Evolutionary conservation across 2,329 filamentous ascomycete species (phyloP), one percentile per base, ranked within the genome.

Genomic region (Phyllosticta capitalensis): DNA sequence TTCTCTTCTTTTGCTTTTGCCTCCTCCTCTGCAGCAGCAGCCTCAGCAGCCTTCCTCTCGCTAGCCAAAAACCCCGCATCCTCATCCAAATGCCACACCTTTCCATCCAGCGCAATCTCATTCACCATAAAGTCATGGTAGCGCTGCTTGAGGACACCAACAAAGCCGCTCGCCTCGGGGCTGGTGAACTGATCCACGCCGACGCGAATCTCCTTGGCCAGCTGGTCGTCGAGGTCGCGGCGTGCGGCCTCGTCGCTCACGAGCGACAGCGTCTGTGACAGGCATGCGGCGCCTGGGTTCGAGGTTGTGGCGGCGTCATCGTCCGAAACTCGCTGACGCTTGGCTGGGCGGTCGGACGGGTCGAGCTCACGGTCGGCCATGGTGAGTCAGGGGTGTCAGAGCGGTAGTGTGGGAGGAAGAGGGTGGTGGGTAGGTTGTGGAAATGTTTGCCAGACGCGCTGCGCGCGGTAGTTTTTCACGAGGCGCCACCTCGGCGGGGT

Each of bases 51-150:
- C 49, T 45, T 45, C 19, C 19, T 22, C 22, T 56, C 45, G 9
- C 48, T 30, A 7, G 63, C 65, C 54, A 61, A 63, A 55, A 63
- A 20, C 20, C 60, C 65, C 28, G 65, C 66, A 24, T 81, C 72
- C 57, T 78, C 81, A 60, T 73, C 78, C 54, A 96, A 77, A 71
- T 92, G 90, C 56, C 94, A 72, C 14, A 95, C 89, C 58, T 84
- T 75, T 17, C 91, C 91, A 67, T 87, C 83, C 28, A 86, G 84
- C 20, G 82, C 77, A 63, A 96, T 92, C 73, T 96, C 92, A 68
- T 95, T 92, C 66, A 96, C 92, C 65, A 94, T 79, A 67, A 96
- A 96, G 71, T 96, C 92, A 3, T 91, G 92, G 72, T 92, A 96
- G 65, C 90, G 84, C 59, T 20, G 84, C 77, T 90, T 90, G 67